Evolutionary conservation across 768 basidiomycete species (phyloP).

Genomic region (Naganishia antarctica): DNA sequence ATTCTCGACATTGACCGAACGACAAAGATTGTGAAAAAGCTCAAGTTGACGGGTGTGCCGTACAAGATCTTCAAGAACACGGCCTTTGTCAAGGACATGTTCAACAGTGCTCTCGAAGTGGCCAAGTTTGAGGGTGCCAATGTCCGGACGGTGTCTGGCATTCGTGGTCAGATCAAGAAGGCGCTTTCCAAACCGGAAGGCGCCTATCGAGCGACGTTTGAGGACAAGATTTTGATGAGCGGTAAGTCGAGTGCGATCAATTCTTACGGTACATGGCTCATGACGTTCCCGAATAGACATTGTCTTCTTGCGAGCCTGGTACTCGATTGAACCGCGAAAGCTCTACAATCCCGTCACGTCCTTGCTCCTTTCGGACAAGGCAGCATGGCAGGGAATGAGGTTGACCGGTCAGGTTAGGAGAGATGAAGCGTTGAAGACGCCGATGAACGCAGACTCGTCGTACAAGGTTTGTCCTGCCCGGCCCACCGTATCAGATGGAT

Average conservation of each 20-base stretch:
- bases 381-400: slow-evolving; percentile 88
- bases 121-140: slow-evolving; percentile 99
- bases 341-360: slow-evolving; percentile 97
- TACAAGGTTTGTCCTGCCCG: slow-evolving; percentile 59
- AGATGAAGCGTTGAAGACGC: slow-evolving; percentile 79
- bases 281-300: slow-evolving; percentile 61
- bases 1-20: slow-evolving; percentile 89
- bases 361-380: slow-evolving; percentile 73
- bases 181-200: slow-evolving; percentile 92
- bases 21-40: slow-evolving; percentile 93
- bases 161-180: slow-evolving; percentile 95
- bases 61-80: slow-evolving; percentile 99
- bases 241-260: slow-evolving; percentile 56
- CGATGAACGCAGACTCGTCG: slow-evolving; percentile 71
- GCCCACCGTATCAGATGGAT: not conserved
- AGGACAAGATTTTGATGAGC: slow-evolving; percentile 94
- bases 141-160: slow-evolving; percentile 88
- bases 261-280: not conserved
- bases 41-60: slow-evolving; percentile 91
- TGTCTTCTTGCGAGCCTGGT: slow-evolving; percentile 93
- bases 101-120: slow-evolving; percentile 83
- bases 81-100: slow-evolving; percentile 97
- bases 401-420: slow-evolving; percentile 85
- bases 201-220: slow-evolving; percentile 91
- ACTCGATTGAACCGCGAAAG: slow-evolving; percentile 86